phyloP scores from a whole-genome alignment of 441 rosid genomes.

The Oxalis stricta region DNA sequence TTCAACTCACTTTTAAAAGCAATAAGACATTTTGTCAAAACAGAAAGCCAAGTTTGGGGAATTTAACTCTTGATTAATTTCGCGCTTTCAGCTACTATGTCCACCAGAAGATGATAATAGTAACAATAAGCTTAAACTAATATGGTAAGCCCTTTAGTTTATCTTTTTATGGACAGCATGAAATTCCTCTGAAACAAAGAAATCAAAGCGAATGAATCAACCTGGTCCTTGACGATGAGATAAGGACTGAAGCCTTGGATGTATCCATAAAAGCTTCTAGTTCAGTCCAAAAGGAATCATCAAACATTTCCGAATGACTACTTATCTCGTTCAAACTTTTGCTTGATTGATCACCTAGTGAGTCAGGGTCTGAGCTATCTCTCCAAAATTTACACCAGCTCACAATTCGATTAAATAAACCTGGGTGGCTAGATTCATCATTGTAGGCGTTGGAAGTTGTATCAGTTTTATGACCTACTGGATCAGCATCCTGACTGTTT shows the following conservation, averaged over 20 bases:
- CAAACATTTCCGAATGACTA: constrained; percentile 11
- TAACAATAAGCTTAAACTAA: too few species aligned
- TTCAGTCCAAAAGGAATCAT: constrained; percentile 44
- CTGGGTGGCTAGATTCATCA: constrained; percentile 11
- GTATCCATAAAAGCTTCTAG: constrained; percentile 44
- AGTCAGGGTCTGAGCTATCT: constrained; percentile 10
- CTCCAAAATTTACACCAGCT: constrained; percentile 27
- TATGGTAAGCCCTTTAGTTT: too few species aligned
- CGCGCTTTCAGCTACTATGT: too few species aligned
- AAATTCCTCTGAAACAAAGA: neutral
- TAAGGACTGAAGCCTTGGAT: constrained; percentile 28
- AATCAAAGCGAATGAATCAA: constrained; percentile 10
- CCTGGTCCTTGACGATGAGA: constrained; percentile 61
- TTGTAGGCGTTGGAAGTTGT: constrained; percentile 4
- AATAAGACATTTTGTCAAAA: too few species aligned
- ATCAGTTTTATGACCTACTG: constrained; percentile 11
- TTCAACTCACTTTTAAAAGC: too few species aligned
- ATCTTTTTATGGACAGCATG: too few species aligned
- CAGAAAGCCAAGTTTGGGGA: too few species aligned
- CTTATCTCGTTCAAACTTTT: constrained; percentile 14
- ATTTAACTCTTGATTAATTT: too few species aligned
- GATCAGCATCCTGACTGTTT: constrained; percentile 4
- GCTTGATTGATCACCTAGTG: constrained; percentile 16
- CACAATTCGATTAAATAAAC: constrained; percentile 20
- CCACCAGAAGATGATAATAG: too few species aligned